Conservation (phyloP, 352 stramenopile species). For the Pythium oligandrum region DNA sequence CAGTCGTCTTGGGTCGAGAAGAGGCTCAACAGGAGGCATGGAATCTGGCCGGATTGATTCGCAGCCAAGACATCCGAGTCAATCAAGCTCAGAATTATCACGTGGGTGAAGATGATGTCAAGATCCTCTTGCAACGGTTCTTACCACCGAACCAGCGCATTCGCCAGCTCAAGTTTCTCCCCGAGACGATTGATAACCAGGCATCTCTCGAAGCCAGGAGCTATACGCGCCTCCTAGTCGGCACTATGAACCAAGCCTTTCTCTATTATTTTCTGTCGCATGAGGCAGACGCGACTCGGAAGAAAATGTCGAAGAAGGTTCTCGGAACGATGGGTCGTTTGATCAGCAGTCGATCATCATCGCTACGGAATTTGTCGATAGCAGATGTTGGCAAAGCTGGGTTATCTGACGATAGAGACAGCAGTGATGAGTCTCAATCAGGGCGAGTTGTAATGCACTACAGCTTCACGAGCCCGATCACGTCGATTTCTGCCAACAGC, state of each 20-base stretch:
- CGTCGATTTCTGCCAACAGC: slow-evolving; percentile 73
- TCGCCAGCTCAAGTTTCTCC: slow-evolving; percentile 63
- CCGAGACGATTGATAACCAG: slow-evolving; percentile 79
- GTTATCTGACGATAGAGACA: background rate
- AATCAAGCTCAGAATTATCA: slow-evolving; percentile 80
- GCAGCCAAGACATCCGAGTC: slow-evolving; percentile 72
- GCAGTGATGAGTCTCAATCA: slow-evolving; percentile 28
- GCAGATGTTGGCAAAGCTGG: no score
- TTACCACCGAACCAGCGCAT: slow-evolving; percentile 72
- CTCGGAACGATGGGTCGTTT: slow-evolving; percentile 16
- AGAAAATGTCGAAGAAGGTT: slow-evolving; percentile 78
- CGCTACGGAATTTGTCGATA: no score
- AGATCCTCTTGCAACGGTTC: slow-evolving; percentile 66
- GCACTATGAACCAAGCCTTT: slow-evolving; percentile 60
- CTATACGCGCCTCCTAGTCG: slow-evolving; percentile 71
- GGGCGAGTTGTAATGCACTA: slow-evolving; percentile 85
- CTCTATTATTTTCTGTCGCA: slow-evolving; percentile 81
- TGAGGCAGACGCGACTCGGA: slow-evolving; percentile 63
- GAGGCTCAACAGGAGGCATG: slow-evolving; percentile 72
- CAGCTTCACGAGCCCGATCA: slow-evolving; percentile 56
- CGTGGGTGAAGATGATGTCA: slow-evolving; percentile 53
- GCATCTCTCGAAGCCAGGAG: slow-evolving; percentile 67
- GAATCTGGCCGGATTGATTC: slow-evolving; percentile 66
- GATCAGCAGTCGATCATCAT: no score
- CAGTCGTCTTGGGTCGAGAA: slow-evolving; percentile 59